A percentile compares a stretch with the other conserved stretches of the same genome.
Evolutionary conservation across 768 basidiomycete genomes (phyloP).

Genomic region (Podaxis sp.): DNA sequence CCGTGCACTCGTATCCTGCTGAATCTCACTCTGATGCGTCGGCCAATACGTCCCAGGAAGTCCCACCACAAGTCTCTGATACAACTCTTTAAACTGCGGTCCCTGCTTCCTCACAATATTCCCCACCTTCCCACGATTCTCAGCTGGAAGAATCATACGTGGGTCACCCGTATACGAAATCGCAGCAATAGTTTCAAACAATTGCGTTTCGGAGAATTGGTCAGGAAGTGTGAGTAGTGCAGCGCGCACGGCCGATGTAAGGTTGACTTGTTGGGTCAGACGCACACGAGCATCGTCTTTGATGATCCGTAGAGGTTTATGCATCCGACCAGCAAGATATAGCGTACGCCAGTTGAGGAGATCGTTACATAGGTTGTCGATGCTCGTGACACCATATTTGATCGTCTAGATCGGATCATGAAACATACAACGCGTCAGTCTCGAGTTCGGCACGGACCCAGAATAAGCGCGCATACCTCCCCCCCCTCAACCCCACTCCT

Average conservation of each 20-base stretch:
- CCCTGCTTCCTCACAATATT: conserved; percentile 89
- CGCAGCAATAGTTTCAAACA: conserved; percentile 84
- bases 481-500: background rate
- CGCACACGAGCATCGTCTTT: conserved; percentile 90
- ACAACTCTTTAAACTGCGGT: conserved; percentile 84
- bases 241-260: conserved; percentile 86
- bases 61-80: conserved; percentile 75
- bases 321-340: conserved; percentile 94
- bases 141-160: conserved; percentile 90
- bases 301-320: conserved; percentile 94
- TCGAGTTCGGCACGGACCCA: background rate
- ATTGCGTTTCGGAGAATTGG: conserved; percentile 76
- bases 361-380: conserved; percentile 87
- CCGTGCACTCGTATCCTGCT: conserved; percentile 73
- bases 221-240: conserved; percentile 84
- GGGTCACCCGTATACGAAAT: conserved; percentile 90
- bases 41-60: conserved; percentile 82
- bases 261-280: conserved; percentile 91
- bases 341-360: conserved; percentile 90
- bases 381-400: conserved; percentile 95
- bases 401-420: conserved; percentile 56
- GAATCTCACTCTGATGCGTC: conserved; percentile 44
- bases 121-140: conserved; percentile 91
- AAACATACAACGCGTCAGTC: conserved; percentile 7
- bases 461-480: background rate